Percentiles rank a stretch among this genome's conserved stretches.
Conservation (phyloP, 2,329 filamentous ascomycete species). For the Pseudocercospora eumusae region DNA sequence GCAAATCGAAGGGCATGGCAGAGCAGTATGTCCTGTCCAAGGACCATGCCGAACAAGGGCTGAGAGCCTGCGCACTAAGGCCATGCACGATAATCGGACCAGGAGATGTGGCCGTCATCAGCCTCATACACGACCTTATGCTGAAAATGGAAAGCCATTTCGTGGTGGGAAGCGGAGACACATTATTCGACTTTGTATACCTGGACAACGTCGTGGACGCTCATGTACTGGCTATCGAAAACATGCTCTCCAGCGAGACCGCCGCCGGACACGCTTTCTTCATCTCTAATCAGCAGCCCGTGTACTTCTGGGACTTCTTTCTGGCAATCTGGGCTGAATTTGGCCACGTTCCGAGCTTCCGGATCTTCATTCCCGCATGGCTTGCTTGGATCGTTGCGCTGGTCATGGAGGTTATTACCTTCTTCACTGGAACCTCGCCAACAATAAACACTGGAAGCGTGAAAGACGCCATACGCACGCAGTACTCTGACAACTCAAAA, state of each 20-base stretch:
- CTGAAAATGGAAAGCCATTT: slow-evolving; percentile 68
- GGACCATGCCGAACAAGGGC: slow-evolving; percentile 54
- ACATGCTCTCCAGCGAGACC: slow-evolving; percentile 66
- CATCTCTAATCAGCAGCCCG: slow-evolving; percentile 83
- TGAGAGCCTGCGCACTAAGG: slow-evolving; percentile 66
- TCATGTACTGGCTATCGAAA: slow-evolving; percentile 76
- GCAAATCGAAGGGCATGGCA: slow-evolving; percentile 83
- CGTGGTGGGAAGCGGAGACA: slow-evolving; percentile 75
- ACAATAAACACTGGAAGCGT: slow-evolving; percentile 58
- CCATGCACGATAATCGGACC: slow-evolving; percentile 90
- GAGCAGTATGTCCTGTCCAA: slow-evolving; percentile 75
- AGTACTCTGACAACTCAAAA: slow-evolving; percentile 57
- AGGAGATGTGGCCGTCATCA: slow-evolving; percentile 75
- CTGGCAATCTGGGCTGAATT: slow-evolving; percentile 72
- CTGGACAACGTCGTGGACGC: slow-evolving; percentile 71
- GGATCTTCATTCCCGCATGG: slow-evolving; percentile 51
- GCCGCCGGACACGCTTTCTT: slow-evolving; percentile 80
- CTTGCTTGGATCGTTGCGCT: slow-evolving; percentile 54
- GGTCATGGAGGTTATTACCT: slow-evolving; percentile 51
- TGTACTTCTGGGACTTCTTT: slow-evolving; percentile 90
- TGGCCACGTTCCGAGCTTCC: slow-evolving; percentile 54
- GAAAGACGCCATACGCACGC: slow-evolving; percentile 54
- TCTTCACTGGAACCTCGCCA: slow-evolving; percentile 48
- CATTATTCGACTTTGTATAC: slow-evolving; percentile 71
- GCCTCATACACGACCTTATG: slow-evolving; percentile 72